A percentile compares a stretch with the other conserved stretches of the same genome.
These are phyloP conservation scores for Aureobasidium sp. DNA, from an alignment of 2,329 filamentous ascomycete species.

Conservation along the genomic window DNA sequence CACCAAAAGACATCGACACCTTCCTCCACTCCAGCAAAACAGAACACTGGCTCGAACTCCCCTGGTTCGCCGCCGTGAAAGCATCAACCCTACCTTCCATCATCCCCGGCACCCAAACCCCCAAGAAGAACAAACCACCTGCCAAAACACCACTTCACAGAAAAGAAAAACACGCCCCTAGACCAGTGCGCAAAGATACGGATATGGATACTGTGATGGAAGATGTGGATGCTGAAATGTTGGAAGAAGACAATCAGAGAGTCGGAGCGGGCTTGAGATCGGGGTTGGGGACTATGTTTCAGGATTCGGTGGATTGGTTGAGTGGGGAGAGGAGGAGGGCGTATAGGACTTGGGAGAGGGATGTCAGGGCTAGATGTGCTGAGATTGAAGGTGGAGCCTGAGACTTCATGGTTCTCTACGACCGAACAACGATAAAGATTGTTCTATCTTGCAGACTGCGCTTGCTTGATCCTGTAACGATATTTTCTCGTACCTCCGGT, in stretches of 20 bases:
- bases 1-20: constrained; percentile 18
- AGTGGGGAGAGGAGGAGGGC: constrained; percentile 55
- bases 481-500: no score
- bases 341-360: constrained; percentile 58
- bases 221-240: no score
- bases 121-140: constrained; percentile 18
- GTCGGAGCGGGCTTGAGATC: constrained; percentile 31
- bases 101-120: constrained; percentile 17
- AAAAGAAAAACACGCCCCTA: constrained; percentile 27
- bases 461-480: no score
- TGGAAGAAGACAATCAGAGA: constrained; percentile 17
- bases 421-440: no score
- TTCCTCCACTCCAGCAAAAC: constrained; percentile 15
- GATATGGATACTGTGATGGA: background rate
- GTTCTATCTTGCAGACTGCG: no score
- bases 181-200: background rate
- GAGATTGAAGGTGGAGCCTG: constrained; percentile 33
- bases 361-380: constrained; percentile 50
- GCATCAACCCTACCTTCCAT: constrained; percentile 29
- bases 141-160: constrained; percentile 29
- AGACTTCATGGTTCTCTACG: no score
- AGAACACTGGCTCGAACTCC: constrained; percentile 16
- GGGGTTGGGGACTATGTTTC: constrained; percentile 62
- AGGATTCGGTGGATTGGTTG: constrained; percentile 65
- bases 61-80: constrained; percentile 42